These are phyloP conservation scores for Saccharomycopsis fibuligera DNA, from an alignment of 805 yeast species.

Conservation along the genomic window DNA sequence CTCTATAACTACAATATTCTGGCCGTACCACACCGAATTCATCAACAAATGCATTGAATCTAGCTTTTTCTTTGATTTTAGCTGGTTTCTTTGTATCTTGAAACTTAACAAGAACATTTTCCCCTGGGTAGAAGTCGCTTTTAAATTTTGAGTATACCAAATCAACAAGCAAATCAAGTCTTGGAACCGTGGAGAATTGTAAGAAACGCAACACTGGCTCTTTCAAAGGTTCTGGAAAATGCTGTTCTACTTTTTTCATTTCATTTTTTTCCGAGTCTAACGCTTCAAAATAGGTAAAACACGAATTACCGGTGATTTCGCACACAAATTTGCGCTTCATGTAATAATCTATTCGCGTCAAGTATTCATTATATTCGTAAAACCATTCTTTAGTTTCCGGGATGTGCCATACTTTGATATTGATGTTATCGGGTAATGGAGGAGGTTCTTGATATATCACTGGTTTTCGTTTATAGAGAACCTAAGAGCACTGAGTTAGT, in stretches of 20 bases:
- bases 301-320: constrained; percentile 91
- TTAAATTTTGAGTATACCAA: constrained; percentile 73
- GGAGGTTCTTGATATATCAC: constrained; percentile 55
- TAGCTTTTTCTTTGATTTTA: constrained; percentile 20
- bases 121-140: constrained; percentile 88
- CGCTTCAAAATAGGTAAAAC: constrained; percentile 88
- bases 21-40: constrained; percentile 36
- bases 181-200: constrained; percentile 73
- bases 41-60: constrained; percentile 40
- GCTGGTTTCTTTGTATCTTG: constrained; percentile 18
- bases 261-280: constrained; percentile 64
- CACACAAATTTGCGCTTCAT: constrained; percentile 78
- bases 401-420: constrained; percentile 71
- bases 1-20: constrained; percentile 63
- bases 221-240: constrained; percentile 85
- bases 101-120: constrained; percentile 55
- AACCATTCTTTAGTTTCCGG: constrained; percentile 90
- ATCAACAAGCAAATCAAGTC: constrained; percentile 85
- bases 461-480: constrained; percentile 67
- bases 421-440: constrained; percentile 46
- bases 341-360: constrained; percentile 67
- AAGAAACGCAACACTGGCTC: constrained; percentile 85
- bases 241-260: constrained; percentile 59
- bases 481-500: constrained; percentile 38
- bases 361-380: constrained; percentile 64